These are phyloP conservation scores for Angomonas ambiguus DNA, from an alignment of 208 protist species.

Conservation along the genomic window DNA sequence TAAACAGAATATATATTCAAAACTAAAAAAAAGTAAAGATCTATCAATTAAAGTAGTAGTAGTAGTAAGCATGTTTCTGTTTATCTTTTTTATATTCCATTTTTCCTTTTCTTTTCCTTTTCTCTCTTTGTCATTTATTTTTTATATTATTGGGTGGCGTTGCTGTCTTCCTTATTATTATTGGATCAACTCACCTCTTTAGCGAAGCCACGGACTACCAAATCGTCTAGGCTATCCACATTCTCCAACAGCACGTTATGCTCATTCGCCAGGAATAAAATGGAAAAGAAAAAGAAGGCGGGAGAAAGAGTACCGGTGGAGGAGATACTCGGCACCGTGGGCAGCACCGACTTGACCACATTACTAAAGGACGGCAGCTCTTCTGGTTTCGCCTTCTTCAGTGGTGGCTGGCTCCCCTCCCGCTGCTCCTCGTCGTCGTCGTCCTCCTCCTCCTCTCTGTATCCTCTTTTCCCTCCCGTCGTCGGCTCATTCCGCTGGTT, in stretches of 20 bases:
- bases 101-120: slow-evolving; percentile 13
- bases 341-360: slow-evolving; percentile 58
- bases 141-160: too few species aligned
- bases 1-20: neutral
- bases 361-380: slow-evolving; percentile 55
- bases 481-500: neutral
- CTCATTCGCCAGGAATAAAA: slow-evolving; percentile 87
- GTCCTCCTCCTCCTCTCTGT: slow-evolving; percentile 6
- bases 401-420: neutral
- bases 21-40: neutral
- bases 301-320: slow-evolving; percentile 79
- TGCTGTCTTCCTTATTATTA: neutral
- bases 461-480: slow-evolving; percentile 11
- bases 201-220: slow-evolving; percentile 50
- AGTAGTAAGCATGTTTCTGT: neutral
- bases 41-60: neutral
- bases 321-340: slow-evolving; percentile 53
- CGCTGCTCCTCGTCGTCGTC: slow-evolving; percentile 9
- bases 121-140: slow-evolving; percentile 13
- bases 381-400: slow-evolving; percentile 1
- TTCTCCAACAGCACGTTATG: slow-evolving; percentile 79
- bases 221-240: slow-evolving; percentile 54
- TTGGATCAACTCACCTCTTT: slow-evolving; percentile 11
- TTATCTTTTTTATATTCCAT: neutral
- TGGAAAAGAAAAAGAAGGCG: slow-evolving; percentile 90